Percentiles rank a stretch among this genome's conserved stretches.
phyloP scores from a whole-genome alignment of 805 yeast genomes.

The Ogataea polymorpha region DNA sequence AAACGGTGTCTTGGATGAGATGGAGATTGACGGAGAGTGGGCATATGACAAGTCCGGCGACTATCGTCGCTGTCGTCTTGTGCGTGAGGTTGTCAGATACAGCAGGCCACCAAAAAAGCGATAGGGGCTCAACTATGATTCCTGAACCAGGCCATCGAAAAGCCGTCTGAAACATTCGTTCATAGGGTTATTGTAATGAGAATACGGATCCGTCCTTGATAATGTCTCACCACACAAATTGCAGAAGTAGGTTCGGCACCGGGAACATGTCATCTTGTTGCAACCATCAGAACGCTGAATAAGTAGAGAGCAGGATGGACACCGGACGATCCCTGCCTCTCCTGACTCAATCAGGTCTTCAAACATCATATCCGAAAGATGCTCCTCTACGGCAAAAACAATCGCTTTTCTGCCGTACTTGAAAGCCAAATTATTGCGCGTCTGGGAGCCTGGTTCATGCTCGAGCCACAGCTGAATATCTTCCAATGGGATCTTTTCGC shows the following conservation, averaged over 20 bases:
- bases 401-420: conserved; percentile 46
- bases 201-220: conserved; percentile 43
- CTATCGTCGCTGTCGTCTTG: conserved; percentile 58
- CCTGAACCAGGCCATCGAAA: conserved; percentile 50
- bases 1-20: conserved; percentile 37
- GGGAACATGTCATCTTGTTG: conserved; percentile 56
- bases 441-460: conserved; percentile 34
- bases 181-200: conserved; percentile 43
- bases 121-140: conserved; percentile 5
- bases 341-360: conserved; percentile 41
- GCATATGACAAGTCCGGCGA: conserved; percentile 45
- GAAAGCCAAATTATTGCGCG: conserved; percentile 26
- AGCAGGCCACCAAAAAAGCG: conserved; percentile 26
- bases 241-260: conserved; percentile 50
- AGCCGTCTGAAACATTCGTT: conserved; percentile 47
- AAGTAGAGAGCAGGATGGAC: conserved; percentile 51
- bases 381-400: conserved; percentile 41
- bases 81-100: conserved; percentile 50
- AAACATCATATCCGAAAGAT: conserved; percentile 45
- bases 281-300: conserved; percentile 61
- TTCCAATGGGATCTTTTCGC: conserved; percentile 35
- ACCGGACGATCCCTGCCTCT: conserved; percentile 41
- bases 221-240: conserved; percentile 48
- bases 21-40: conserved; percentile 42
- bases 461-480: conserved; percentile 37